A percentile compares a stretch with the other conserved stretches of the same genome.
Evolutionary conservation across 495 filamentous ascomycete species (phyloP).

Genomic region (Trichoderma gamsii): DNA sequence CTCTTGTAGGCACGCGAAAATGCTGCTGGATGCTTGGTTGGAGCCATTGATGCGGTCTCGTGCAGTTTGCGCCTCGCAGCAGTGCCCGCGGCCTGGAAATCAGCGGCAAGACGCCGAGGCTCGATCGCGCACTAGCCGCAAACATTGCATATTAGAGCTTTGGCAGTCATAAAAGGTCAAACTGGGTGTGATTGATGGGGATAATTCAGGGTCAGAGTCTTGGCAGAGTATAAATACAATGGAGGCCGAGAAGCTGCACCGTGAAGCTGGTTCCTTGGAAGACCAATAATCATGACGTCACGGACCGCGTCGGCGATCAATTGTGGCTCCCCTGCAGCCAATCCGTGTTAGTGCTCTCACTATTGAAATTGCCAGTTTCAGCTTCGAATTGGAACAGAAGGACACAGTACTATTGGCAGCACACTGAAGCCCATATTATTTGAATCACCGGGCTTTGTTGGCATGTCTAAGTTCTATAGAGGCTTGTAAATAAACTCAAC

Average conservation of each 20-base stretch:
- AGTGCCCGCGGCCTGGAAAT: not conserved
- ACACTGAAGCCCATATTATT: no score
- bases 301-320: not conserved
- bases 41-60: not conserved
- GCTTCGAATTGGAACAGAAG: not conserved
- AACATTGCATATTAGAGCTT: not conserved
- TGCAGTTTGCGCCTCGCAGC: not conserved
- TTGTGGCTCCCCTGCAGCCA: not conserved
- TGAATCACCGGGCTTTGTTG: no score
- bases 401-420: no score
- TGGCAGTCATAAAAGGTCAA: not conserved
- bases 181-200: no score
- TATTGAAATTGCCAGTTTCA: not conserved
- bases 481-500: no score
- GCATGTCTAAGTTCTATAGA: no score
- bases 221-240: not conserved
- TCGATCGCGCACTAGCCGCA: not conserved
- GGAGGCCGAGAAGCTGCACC: not conserved
- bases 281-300: not conserved
- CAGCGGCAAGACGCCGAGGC: not conserved
- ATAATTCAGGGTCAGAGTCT: no score
- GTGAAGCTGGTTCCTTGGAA: not conserved
- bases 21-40: not conserved
- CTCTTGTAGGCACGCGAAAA: not conserved
- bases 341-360: not conserved